Evolutionary conservation across 805 yeast species (phyloP).

Genomic region (Tetrapisispora fleetii): DNA sequence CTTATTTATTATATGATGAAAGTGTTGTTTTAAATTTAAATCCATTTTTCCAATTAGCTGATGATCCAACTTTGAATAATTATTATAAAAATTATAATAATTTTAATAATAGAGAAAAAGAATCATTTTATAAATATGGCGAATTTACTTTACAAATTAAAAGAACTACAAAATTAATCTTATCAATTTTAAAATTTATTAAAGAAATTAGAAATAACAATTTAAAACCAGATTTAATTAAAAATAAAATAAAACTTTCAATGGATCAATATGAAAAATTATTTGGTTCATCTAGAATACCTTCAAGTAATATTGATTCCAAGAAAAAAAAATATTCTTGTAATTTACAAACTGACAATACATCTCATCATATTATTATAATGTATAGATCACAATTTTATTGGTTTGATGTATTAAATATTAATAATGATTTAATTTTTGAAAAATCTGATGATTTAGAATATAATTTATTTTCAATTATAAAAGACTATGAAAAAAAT

Average conservation of each 20-base stretch:
- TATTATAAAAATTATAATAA: neutral
- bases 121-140: constrained; percentile 14
- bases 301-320: constrained; percentile 34
- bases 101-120: neutral
- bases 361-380: constrained; percentile 73
- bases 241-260: constrained; percentile 56
- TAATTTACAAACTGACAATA: constrained; percentile 68
- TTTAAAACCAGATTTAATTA: constrained; percentile 58
- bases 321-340: constrained; percentile 35
- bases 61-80: constrained; percentile 58
- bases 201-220: constrained; percentile 70
- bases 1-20: constrained; percentile 77
- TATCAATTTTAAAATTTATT: constrained; percentile 69
- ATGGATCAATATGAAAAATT: constrained; percentile 87
- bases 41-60: constrained; percentile 84
- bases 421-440: constrained; percentile 57
- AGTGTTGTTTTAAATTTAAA: constrained; percentile 87
- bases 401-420: constrained; percentile 88
- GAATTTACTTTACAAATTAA: constrained; percentile 47
- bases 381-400: constrained; percentile 80
- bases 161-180: constrained; percentile 70
- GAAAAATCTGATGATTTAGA: constrained; percentile 60
- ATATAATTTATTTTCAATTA: constrained; percentile 63
- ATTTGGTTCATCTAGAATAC: constrained; percentile 82
- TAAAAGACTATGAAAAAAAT: constrained; percentile 54